Percentiles rank a stretch among this genome's conserved stretches.
These are phyloP conservation scores for Atkinsonella texensis DNA, from an alignment of 2,329 filamentous ascomycete genomes.

Conservation along the genomic window DNA sequence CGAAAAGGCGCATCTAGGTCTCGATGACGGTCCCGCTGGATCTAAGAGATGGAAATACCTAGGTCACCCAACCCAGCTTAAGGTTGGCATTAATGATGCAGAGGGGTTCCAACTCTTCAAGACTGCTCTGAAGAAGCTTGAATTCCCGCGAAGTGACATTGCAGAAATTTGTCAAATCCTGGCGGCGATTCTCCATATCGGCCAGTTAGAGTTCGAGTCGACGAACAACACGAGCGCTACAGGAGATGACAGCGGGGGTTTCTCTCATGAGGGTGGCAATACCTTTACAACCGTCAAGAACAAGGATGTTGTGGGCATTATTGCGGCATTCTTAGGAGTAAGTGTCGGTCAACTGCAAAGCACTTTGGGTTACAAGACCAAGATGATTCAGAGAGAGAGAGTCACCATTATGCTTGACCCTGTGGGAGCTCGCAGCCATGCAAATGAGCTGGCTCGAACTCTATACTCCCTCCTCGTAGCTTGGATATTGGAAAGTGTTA, in stretches of 20 bases:
- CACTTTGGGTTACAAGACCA: slow-evolving; percentile 89
- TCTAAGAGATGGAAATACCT: slow-evolving; percentile 88
- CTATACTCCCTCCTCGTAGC: slow-evolving; percentile 89
- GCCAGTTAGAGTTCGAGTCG: slow-evolving; percentile 86
- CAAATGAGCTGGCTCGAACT: slow-evolving; percentile 85
- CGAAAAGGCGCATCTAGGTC: slow-evolving; percentile 74
- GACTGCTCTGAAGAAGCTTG: slow-evolving; percentile 82
- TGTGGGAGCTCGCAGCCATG: slow-evolving; percentile 76
- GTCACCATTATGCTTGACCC: slow-evolving; percentile 99
- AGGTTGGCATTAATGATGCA: slow-evolving; percentile 90
- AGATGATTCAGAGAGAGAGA: slow-evolving; percentile 88
- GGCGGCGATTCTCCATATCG: slow-evolving; percentile 90
- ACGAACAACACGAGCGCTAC: slow-evolving; percentile 66
- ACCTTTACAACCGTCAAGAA: slow-evolving; percentile 82
- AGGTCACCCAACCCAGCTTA: slow-evolving; percentile 90
- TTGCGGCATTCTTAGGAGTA: slow-evolving; percentile 92
- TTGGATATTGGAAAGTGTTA: slow-evolving; percentile 86
- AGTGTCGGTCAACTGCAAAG: slow-evolving; percentile 69
- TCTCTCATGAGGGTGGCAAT: slow-evolving; percentile 87
- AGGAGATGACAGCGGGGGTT: slow-evolving; percentile 88
- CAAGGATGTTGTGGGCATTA: slow-evolving; percentile 72
- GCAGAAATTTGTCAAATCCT: slow-evolving; percentile 94
- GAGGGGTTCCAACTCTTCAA: slow-evolving; percentile 98
- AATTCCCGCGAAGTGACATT: slow-evolving; percentile 87
- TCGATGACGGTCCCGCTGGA: slow-evolving; percentile 39